A percentile compares a stretch with the other conserved stretches of the same genome.
phyloP scores from a whole-genome alignment of 495 filamentous ascomycete genomes.

The Chaetomium tenue region DNA sequence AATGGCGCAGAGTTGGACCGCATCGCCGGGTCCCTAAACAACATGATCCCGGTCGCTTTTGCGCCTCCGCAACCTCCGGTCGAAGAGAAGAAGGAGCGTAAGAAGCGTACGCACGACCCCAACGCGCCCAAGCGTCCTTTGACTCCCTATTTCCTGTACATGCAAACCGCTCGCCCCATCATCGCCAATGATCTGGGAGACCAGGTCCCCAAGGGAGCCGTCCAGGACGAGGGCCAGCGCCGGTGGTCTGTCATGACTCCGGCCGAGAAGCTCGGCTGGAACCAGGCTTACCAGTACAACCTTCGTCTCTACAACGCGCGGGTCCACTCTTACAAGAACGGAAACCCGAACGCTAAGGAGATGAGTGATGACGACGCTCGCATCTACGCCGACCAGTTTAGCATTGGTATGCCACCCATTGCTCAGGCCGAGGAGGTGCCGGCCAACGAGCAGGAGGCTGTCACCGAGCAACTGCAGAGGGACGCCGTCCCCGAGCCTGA shows the following conservation, averaged over 20 bases:
- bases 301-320: slow-evolving; percentile 70
- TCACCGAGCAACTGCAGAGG: slow-evolving; percentile 55
- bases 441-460: slow-evolving; percentile 56
- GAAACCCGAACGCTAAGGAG: slow-evolving; percentile 61
- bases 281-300: slow-evolving; percentile 71
- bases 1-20: slow-evolving; percentile 53
- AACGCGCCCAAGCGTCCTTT: slow-evolving; percentile 91
- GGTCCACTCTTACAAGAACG: slow-evolving; percentile 69
- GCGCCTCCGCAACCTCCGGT: slow-evolving; percentile 43
- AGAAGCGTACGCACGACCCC: slow-evolving; percentile 85
- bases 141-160: slow-evolving; percentile 92
- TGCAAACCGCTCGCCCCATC: slow-evolving; percentile 73
- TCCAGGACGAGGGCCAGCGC: slow-evolving; percentile 75
- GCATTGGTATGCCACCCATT: slow-evolving; percentile 45
- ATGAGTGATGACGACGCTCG: slow-evolving; percentile 60
- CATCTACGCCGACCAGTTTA: slow-evolving; percentile 55
- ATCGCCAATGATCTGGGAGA: slow-evolving; percentile 74
- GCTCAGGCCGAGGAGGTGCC: slow-evolving; percentile 52
- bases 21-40: slow-evolving; percentile 44
- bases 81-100: slow-evolving; percentile 74
- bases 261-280: slow-evolving; percentile 72
- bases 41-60: slow-evolving; percentile 39
- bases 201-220: slow-evolving; percentile 69
- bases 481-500: slow-evolving; percentile 42
- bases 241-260: slow-evolving; percentile 77